Evolutionary conservation across 345 rosid genomes (phyloP).

Genomic region (Anacardium occidentale): DNA sequence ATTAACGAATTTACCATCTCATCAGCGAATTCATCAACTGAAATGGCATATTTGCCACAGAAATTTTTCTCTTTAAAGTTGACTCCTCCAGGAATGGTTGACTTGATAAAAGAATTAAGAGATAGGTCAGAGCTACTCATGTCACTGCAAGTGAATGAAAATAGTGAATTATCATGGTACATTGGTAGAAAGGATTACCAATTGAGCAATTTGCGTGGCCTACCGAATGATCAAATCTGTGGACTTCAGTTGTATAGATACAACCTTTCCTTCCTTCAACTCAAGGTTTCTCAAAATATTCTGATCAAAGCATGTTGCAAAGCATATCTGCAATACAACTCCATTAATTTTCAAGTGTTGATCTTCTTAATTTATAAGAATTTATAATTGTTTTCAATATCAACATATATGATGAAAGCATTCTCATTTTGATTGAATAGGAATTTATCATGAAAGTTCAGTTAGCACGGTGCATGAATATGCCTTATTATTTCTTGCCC

Average conservation of each 20-base stretch:
- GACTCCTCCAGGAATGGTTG: constrained; percentile 25
- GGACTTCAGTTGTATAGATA: constrained; percentile 32
- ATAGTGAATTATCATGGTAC: neutral
- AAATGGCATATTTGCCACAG: constrained; percentile 38
- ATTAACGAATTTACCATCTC: constrained; percentile 27
- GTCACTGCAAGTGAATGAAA: constrained; percentile 33
- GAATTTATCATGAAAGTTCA: neutral
- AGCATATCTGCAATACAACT: constrained; percentile 34
- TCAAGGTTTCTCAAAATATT: constrained; percentile 32
- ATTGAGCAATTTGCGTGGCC: neutral
- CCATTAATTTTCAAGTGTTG: neutral
- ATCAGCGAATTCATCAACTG: constrained; percentile 38
- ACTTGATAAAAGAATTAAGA: constrained; percentile 19
- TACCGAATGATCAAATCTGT: constrained; percentile 35
- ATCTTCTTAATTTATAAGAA: constrained; percentile 6
- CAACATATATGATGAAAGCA: constrained; percentile 5
- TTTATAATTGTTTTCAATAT: constrained; percentile 7
- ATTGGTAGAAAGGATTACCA: neutral
- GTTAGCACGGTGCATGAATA: neutral
- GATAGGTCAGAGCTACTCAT: constrained; percentile 24
- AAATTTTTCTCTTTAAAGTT: constrained; percentile 31
- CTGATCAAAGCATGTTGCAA: constrained; percentile 47
- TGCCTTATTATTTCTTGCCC: constrained; percentile 47
- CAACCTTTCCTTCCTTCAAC: constrained; percentile 37
- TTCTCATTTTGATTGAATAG: neutral